Percentiles rank a stretch among this genome's conserved stretches.
phyloP scores from a whole-genome alignment of 139 green algal genomes.

The Spirogloea muscicola region DNA sequence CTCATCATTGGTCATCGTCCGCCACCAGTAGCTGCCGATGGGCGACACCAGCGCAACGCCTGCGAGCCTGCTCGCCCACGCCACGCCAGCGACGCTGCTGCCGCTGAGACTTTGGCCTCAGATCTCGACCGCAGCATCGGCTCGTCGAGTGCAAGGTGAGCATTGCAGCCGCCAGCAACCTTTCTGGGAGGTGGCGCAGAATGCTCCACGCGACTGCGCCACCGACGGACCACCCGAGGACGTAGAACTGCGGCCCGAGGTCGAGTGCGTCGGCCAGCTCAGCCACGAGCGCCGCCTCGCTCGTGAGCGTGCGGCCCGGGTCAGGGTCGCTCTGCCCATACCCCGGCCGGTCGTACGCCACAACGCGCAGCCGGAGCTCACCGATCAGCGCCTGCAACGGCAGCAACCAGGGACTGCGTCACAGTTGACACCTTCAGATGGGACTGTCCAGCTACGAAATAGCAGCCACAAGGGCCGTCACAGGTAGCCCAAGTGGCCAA shows the following conservation, averaged over 20 bases:
- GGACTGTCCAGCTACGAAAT: not conserved
- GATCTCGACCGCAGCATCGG: not conserved
- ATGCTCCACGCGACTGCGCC: not conserved
- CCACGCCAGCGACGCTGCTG: not conserved
- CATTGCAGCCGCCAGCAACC: not conserved
- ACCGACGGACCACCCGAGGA: conserved; percentile 25
- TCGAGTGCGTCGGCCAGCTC: conserved; percentile 11
- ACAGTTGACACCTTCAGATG: not conserved
- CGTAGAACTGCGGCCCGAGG: conserved; percentile 23
- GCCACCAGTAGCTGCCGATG: not conserved
- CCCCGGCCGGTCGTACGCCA: conserved; percentile 33
- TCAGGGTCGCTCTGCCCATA: conserved; percentile 39
- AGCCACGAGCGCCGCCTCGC: conserved; percentile 14
- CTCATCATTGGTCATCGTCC: conserved; percentile 11
- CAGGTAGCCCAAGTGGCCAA: not conserved
- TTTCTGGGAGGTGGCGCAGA: conserved; percentile 30
- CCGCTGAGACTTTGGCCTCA: not conserved
- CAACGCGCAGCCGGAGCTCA: conserved; percentile 19
- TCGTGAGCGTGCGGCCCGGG: conserved; percentile 12
- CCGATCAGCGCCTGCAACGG: conserved; percentile 12
- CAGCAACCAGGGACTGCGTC: not conserved
- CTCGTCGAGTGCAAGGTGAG: not conserved
- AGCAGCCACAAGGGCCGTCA: not conserved
- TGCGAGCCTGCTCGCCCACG: not conserved
- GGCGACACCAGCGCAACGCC: conserved; percentile 3